phyloP scores from a whole-genome alignment of 208 protist species.

The Sergeia podlipaevii region DNA sequence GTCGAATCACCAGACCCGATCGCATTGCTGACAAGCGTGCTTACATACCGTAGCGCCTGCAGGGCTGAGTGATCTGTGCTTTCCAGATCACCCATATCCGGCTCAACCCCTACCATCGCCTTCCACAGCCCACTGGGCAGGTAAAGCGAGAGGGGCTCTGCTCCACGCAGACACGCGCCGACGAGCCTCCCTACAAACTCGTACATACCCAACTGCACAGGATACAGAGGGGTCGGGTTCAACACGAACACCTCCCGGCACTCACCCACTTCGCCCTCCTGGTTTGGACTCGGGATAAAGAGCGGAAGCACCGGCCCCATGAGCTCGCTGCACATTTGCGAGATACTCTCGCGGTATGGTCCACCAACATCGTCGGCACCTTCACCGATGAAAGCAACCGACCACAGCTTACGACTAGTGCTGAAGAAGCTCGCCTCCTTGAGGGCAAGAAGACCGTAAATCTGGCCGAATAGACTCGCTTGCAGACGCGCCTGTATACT shows the following conservation, averaged over 20 bases:
- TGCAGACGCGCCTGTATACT: constrained; percentile 35
- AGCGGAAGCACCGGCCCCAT: constrained; percentile 78
- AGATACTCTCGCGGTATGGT: constrained; percentile 89
- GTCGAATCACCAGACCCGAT: neutral
- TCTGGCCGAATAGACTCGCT: constrained; percentile 86
- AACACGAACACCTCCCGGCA: constrained; percentile 81
- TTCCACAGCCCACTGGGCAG: constrained; percentile 92
- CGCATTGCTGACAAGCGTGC: constrained; percentile 11
- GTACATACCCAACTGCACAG: constrained; percentile 71
- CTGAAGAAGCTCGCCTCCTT: constrained; percentile 62
- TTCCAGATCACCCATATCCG: constrained; percentile 48
- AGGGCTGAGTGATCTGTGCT: constrained; percentile 45
- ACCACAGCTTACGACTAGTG: constrained; percentile 83
- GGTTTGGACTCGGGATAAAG: constrained; percentile 88
- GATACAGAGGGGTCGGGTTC: constrained; percentile 36
- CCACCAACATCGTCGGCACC: constrained; percentile 93
- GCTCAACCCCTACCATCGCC: constrained; percentile 63
- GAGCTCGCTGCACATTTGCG: constrained; percentile 88
- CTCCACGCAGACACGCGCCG: constrained; percentile 92
- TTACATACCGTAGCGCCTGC: constrained; percentile 63
- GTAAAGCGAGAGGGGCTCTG: constrained; percentile 90
- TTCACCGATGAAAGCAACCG: constrained; percentile 83
- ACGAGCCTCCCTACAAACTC: constrained; percentile 92
- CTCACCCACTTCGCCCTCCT: constrained; percentile 56
- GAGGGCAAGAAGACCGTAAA: constrained; percentile 63